These are phyloP conservation scores for Ophiocordyceps polyrhachis-furcata DNA, from an alignment of 2,329 filamentous ascomycete species.

Conservation along the genomic window DNA sequence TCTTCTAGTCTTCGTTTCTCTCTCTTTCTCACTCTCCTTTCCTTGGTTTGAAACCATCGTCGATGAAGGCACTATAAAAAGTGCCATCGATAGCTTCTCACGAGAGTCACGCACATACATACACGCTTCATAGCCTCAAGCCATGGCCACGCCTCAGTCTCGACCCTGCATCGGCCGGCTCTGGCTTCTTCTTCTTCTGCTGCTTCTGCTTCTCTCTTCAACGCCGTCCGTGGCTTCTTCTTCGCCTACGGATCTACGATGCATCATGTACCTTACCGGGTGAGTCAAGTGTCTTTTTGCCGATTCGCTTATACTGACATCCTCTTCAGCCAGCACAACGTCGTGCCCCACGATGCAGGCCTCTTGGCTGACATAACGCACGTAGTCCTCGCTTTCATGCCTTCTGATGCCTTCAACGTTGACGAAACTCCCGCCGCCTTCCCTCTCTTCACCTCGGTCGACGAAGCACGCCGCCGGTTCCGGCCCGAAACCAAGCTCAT, in stretches of 20 bases:
- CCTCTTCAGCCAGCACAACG: constrained; percentile 24
- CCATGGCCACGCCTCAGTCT: neutral
- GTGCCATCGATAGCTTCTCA: too few relatives aligned
- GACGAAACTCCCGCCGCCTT: constrained; percentile 17
- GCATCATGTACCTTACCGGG: constrained; percentile 33
- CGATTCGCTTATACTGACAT: neutral
- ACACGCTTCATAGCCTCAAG: neutral
- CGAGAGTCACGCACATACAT: too few relatives aligned
- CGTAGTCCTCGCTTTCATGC: constrained; percentile 39
- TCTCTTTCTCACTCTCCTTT: too few relatives aligned
- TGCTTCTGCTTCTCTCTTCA: neutral
- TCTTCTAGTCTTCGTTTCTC: too few relatives aligned
- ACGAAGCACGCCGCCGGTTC: constrained; percentile 28
- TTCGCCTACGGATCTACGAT: constrained; percentile 8
- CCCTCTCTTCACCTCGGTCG: constrained; percentile 34
- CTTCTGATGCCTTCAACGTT: constrained; percentile 30
- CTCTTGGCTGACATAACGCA: constrained; percentile 31
- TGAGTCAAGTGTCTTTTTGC: constrained; percentile 6
- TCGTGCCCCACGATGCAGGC: constrained; percentile 16
- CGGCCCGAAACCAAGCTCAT: constrained; percentile 38
- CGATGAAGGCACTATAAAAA: too few relatives aligned
- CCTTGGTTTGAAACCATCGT: too few relatives aligned
- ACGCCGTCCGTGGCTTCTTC: neutral
- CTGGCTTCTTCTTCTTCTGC: neutral
- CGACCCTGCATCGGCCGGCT: neutral